Evolutionary conservation across 2,329 filamentous ascomycete genomes (phyloP), one percentile per base, ranked within the genome.

Genomic region (Drechslerella coelobrocha): DNA sequence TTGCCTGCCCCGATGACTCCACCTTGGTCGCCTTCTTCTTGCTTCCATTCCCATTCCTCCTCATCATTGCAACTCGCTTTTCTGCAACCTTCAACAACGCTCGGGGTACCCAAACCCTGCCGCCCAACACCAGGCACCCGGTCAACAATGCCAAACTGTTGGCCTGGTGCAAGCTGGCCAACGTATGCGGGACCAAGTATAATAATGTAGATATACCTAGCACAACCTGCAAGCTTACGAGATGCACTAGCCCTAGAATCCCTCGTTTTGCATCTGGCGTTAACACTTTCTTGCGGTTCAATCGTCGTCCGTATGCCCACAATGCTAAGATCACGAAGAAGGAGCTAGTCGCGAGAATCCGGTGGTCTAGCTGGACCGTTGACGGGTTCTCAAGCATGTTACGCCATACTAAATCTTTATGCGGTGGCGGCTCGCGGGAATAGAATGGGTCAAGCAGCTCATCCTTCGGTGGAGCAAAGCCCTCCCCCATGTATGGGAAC

Each of bases 381-480:
- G 90, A 92, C 2, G 94, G 95, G 81, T 99, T 99, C 82, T 97
- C 94, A 31, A 97, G 88, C 84, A 95, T 89, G 81, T 99, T 99
- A 77, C 94, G 88, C 94, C 94, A 99, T 87, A 89, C 92, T 17
- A 97, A 82, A 77, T 99, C 95, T 10, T 87, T 88, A 34, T 75
- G 75, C 34, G 60, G 68, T 17, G 61, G 56, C 3, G 68, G 60
- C 39, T 68, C 61, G 9, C 59, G 51, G 1, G 75, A 75, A 59
- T 76, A 76, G 43, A 76, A 74, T 8, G 73, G 31, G 39, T 71
- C 59, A 5, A 76, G 72, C 31, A 76, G 60, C 34, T 76, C 75
- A 0, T 43, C 37, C 12, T 65, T 84, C 85, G 76, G 92, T 89
- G 65, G 87, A 88, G 84, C 97, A 97, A 81, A 91, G 9, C 92